Evolutionary conservation across 176 grass and related monocot genomes (phyloP), one percentile per base, ranked within the genome.

Genomic region (Miscanthus lutarioriparius): DNA sequence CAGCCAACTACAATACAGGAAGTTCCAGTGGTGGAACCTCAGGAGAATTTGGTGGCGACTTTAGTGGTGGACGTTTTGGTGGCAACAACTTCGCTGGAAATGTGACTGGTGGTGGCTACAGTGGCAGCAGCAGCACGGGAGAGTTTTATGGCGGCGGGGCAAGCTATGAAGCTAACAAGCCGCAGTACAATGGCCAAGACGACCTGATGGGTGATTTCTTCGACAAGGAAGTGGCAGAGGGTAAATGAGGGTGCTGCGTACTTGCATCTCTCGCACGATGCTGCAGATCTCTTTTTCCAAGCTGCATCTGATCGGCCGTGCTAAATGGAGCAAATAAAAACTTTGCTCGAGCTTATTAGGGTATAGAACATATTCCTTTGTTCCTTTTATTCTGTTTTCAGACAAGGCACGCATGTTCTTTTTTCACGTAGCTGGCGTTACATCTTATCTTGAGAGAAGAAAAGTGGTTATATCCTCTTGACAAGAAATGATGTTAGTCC

Each of bases 201-300:
- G 86, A 91, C 32, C 77, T 85, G 28, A 51, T 91, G 8, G 87
- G 74, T 28, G 87, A 82, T 6, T 89, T 68, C 68, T 86, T 91
- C 10, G 87, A 90, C 22, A 72, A 83, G 39, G 81, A 19, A 79
- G 87, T 78, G 86, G 82, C 61, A 71, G 84, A 83, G 37, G 35
- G 35, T 85, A 59, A n/a, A 17, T 48, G 23, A 51, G 2, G 23
- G 54, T 36, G 73, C 26, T 26, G 36, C 8, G 1, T 22, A 12
- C n/a, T 28, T 41, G 15, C 48, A 47, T 76, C 19, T 17, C 22
- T 83, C 51, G 62, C 33, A 28, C 25, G 8, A 48, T 67, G 59
- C 36, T 13, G 16, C 64, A 11, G 11, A 74, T 43, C 45, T 53
- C 38, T 7, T 72, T 22, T 15, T 15, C 30, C 51, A 53, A 79